Percentiles rank a stretch among this genome's conserved stretches.
phyloP scores from a whole-genome alignment of 371 early-diverging fungal species.

The Rhizopus arrhizus region DNA sequence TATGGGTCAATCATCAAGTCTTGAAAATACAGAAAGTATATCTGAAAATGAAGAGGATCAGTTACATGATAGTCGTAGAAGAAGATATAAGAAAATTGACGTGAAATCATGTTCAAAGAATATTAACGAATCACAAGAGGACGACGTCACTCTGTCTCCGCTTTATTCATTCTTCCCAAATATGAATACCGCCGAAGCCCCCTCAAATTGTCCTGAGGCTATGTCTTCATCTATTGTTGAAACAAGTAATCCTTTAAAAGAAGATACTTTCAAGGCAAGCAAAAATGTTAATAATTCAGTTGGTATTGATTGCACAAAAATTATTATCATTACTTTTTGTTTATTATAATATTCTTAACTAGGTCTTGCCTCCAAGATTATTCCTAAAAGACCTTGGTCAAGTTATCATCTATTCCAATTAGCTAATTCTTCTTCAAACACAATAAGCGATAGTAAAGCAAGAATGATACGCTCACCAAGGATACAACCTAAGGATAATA shows the following conservation, averaged over 20 bases:
- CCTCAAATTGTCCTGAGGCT: conserved; percentile 21
- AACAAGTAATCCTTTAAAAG: conserved; percentile 12
- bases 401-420: conserved; percentile 21
- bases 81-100: conserved; percentile 1
- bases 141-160: conserved; percentile 23
- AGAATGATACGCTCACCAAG: conserved; percentile 17
- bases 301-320: conserved; percentile 10
- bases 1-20: conserved; percentile 1
- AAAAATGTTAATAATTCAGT: conserved; percentile 9
- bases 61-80: neutral
- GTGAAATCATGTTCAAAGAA: neutral
- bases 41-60: neutral
- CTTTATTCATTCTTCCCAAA: conserved; percentile 7
- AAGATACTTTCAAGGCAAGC: neutral
- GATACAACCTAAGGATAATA: conserved; percentile 9
- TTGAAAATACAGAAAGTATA: neutral
- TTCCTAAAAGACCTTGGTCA: conserved; percentile 26
- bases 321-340: neutral
- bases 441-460: conserved; percentile 3
- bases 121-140: neutral
- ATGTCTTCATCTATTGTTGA: conserved; percentile 31
- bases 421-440: neutral
- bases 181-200: conserved; percentile 16
- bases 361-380: conserved; percentile 17
- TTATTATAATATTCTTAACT: neutral